A percentile compares a stretch with the other conserved stretches of the same genome.
Evolutionary conservation across 208 protist genomes (phyloP).

Genomic region (Eutreptiella sp.): DNA sequence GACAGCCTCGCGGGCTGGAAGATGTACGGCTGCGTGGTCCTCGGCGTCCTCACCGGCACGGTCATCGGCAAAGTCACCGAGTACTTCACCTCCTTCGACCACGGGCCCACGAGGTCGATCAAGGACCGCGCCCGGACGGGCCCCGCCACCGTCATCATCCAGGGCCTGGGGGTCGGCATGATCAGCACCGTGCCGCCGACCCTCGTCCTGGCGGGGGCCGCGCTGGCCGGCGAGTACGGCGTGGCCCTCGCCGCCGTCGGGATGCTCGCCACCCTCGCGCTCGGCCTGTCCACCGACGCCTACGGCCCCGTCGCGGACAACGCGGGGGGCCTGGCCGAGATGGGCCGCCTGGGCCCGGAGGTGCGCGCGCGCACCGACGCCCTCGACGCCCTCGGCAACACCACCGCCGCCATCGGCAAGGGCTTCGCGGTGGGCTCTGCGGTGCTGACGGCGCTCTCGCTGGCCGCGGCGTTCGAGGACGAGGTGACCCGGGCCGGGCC

Average conservation of each 20-base stretch:
- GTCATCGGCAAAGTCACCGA: slow-evolving; percentile 80
- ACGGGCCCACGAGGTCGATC: slow-evolving; percentile 11
- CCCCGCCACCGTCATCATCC: slow-evolving; percentile 2
- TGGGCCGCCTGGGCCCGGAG: slow-evolving; percentile 5
- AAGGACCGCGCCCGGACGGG: neutral
- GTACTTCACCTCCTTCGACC: slow-evolving; percentile 72
- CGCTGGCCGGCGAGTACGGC: slow-evolving; percentile 43
- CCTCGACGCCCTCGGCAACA: slow-evolving; percentile 66
- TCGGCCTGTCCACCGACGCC: slow-evolving; percentile 50
- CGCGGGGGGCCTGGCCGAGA: slow-evolving; percentile 61
- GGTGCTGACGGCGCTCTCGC: slow-evolving; percentile 44
- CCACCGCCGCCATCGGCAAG: slow-evolving; percentile 64
- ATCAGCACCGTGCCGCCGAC: slow-evolving; percentile 48
- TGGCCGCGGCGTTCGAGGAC: slow-evolving; percentile 48
- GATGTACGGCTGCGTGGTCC: slow-evolving; percentile 52
- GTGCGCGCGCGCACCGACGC: slow-evolving; percentile 55
- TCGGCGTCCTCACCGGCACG: slow-evolving; percentile 65
- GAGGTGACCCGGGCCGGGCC: neutral
- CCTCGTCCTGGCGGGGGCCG: slow-evolving; percentile 40
- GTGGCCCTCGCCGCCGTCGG: slow-evolving; percentile 62
- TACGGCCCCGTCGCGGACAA: slow-evolving; percentile 68
- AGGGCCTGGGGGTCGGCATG: slow-evolving; percentile 51
- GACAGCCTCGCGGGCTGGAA: slow-evolving; percentile 16
- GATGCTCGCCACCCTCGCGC: slow-evolving; percentile 49
- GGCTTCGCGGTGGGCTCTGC: slow-evolving; percentile 64